A percentile compares a stretch with the other conserved stretches of the same genome.
These are phyloP conservation scores for Pythium pectinolyticum DNA, from an alignment of 352 stramenopile genomes.

Conservation along the genomic window DNA sequence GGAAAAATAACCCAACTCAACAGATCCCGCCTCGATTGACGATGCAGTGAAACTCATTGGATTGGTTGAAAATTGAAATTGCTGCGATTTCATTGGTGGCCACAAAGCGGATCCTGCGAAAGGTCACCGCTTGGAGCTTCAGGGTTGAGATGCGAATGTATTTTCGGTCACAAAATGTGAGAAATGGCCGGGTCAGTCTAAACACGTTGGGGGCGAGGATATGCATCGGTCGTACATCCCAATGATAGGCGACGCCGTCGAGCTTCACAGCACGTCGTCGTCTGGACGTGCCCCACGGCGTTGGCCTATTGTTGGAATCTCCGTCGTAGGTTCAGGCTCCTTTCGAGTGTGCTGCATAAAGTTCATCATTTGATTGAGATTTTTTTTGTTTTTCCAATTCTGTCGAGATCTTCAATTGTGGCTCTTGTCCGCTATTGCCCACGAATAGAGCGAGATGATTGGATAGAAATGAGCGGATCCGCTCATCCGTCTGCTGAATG, in stretches of 20 bases:
- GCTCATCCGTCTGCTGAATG: neutral
- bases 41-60: neutral
- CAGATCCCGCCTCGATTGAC: conserved; percentile 23
- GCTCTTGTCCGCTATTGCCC: neutral
- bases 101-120: conserved; percentile 27
- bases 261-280: too few species aligned
- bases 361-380: too few species aligned
- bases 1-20: conserved; percentile 19
- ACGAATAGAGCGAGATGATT: conserved; percentile 8
- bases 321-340: too few species aligned
- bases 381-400: too few species aligned
- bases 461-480: conserved; percentile 6
- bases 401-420: neutral
- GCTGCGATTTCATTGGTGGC: neutral
- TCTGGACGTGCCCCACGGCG: too few species aligned
- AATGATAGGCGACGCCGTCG: too few species aligned
- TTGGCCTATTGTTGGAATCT: too few species aligned
- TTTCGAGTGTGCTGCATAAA: too few species aligned
- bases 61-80: conserved; percentile 8
- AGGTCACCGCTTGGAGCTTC: conserved; percentile 28
- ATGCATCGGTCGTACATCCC: too few species aligned
- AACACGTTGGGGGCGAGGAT: too few species aligned
- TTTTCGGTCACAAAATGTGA: conserved; percentile 11
- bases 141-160: too few species aligned
- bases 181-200: neutral